Evolutionary conservation across 2,329 filamentous ascomycete species (phyloP), one percentile per base, ranked within the genome.

Genomic region (Fusarium sp.): DNA sequence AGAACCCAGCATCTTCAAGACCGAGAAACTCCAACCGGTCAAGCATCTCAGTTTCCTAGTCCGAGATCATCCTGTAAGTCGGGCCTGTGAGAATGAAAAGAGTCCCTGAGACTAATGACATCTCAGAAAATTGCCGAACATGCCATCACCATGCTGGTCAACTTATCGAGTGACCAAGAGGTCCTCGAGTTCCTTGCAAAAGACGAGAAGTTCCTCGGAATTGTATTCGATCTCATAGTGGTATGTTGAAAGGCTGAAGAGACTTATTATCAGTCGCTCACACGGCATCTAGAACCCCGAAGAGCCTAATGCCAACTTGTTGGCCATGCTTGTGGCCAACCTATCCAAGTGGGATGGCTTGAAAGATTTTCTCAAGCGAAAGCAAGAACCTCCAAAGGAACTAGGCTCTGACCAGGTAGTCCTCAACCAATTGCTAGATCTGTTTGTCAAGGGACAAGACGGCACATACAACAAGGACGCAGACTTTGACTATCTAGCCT

Each of bases 301-400:
- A 59, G 96, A 98, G 80, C 88, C 89, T 36, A 95, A 95, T 79
- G 94, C 94, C 59, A 93, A 98, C 79, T 88, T 96, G 45, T 85
- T 97, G 51, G 91, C 94, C 51, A 98, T 98, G 95, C 89, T 99
- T 20, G 88, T 98, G 30, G 95, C 96, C 81, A 99, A 99, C 80
- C 87, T 99, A 60, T 89, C 92, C 66, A 98, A 98, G 84, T 92
- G 89, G 70, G 91, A 96, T 75, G 87, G 87, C 11, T 83, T 98
- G 64, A 92, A 92, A 73, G 87, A 88, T 48, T 85, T 98, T 9
- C 83, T 96, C 17, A 86, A 87, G 9, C 86, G 93, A 62, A 93
- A 92, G 78, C 92, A 94, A 72, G 84, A 88, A 12, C 82, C 92
- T 0, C 93, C 94, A 6, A 89, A 91, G 62, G 86, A 87, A n/a